Base-by-base conservation (phyloP, 2,329 filamentous ascomycete genomes). In the Harringtonia lauricola region DNA sequence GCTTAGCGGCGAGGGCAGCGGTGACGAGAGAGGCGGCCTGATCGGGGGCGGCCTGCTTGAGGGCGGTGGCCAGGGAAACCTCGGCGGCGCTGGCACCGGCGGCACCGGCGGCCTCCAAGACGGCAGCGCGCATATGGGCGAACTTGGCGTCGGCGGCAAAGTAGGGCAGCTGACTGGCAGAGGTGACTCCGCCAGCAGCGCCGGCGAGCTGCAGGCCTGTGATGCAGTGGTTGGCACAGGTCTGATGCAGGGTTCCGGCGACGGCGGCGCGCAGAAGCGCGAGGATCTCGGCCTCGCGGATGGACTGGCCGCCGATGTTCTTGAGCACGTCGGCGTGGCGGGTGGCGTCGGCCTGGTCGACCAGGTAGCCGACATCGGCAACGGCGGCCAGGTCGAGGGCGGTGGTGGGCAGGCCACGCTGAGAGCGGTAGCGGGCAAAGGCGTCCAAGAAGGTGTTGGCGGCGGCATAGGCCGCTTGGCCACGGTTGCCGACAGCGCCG, bases 81-180 rank as follows among this genome's bases (percentile, higher is more conserved):
- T n/a, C n/a, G n/a, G n/a, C n/a, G n/a, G n/a, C n/a, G n/a, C n/a
- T n/a, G n/a, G n/a, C n/a, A n/a, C n/a, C n/a, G n/a, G n/a, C n/a
- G n/a, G n/a, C n/a, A n/a, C n/a, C n/a, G n/a, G n/a, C n/a, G n/a
- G n/a, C n/a, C n/a, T n/a, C n/a, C n/a, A n/a, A n/a, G n/a, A n/a
- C n/a, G n/a, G n/a, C n/a, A n/a, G 47, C 56, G 9, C 65, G 64
- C 14, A 76, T 59, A 28, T 65, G 59, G 42, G 65, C 65, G 57
- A 76, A 76, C 53, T 72, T 75, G 43, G 66, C 68, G 41, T 78
- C 73, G 3, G 58, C 51, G 4, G 65, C 66, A 65, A 71, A 77
- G 58, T 72, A 76, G 0, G 70, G 70, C 46, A 65, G 57, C 49
- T 61, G 59, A n/a, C n/a, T n/a, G n/a, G n/a, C n/a, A n/a, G n/a